A percentile compares a stretch with the other conserved stretches of the same genome.
Conservation (phyloP, 345 rosid species). For the Draba incana region DNA sequence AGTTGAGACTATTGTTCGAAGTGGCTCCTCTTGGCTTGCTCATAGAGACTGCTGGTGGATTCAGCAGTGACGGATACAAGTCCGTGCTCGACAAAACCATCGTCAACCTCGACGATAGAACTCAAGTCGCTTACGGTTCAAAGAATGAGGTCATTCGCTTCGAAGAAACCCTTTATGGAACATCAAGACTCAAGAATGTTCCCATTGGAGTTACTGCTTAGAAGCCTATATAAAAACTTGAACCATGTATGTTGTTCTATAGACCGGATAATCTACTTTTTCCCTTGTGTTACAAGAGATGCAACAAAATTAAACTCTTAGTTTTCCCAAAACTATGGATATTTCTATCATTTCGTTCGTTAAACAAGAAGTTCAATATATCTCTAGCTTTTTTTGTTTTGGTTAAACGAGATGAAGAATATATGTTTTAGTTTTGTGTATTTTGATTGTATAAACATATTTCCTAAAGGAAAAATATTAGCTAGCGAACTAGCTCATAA, state of each 20-base stretch:
- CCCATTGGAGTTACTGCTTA: conserved; percentile 72
- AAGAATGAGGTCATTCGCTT: conserved; percentile 90
- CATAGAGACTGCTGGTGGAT: conserved; percentile 90
- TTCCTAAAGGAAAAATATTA: too few species aligned
- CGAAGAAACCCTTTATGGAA: conserved; percentile 86
- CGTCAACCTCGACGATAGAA: conserved; percentile 76
- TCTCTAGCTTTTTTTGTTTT: too few species aligned
- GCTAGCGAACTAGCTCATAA: too few species aligned
- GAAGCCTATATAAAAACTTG: not conserved
- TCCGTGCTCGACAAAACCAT: conserved; percentile 83
- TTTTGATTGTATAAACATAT: too few species aligned
- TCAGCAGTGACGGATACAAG: conserved; percentile 77
- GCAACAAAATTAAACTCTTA: conserved; percentile 26
- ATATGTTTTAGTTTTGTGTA: too few species aligned
- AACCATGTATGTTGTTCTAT: conserved; percentile 17
- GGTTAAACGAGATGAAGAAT: too few species aligned
- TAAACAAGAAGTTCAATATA: not conserved
- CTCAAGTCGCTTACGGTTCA: conserved; percentile 97
- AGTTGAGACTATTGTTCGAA: conserved; percentile 89
- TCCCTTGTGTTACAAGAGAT: conserved; percentile 24
- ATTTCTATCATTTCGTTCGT: not conserved
- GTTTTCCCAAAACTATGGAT: conserved; percentile 6
- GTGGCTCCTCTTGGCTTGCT: conserved; percentile 85
- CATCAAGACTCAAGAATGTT: conserved; percentile 78
- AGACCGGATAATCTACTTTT: conserved; percentile 32